phyloP scores from a whole-genome alignment of 805 yeast genomes.

The Cyberlindnera mycetangii region DNA sequence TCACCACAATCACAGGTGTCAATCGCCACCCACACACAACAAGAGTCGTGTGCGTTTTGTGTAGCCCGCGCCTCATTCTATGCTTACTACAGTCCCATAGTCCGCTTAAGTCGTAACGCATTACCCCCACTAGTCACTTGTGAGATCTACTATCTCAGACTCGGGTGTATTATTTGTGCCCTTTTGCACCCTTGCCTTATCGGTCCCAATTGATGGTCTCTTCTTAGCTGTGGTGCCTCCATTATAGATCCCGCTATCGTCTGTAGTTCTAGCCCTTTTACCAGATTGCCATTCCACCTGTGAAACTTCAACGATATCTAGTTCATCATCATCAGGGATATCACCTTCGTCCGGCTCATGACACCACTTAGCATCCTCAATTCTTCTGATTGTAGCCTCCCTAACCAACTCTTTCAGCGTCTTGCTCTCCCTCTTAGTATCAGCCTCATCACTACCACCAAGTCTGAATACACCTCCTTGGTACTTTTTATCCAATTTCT shows the following conservation, averaged over 20 bases:
- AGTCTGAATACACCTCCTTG: conserved; percentile 18
- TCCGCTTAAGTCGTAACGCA: too few species aligned
- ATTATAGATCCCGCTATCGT: background rate
- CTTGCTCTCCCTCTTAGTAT: conserved; percentile 4
- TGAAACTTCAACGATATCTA: conserved; percentile 29
- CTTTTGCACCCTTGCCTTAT: background rate
- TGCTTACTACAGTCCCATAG: too few species aligned
- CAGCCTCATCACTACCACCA: conserved; percentile 2
- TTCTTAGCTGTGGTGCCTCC: background rate
- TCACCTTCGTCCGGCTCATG: conserved; percentile 29
- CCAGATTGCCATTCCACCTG: conserved; percentile 3
- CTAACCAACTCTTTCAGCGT: conserved; percentile 43
- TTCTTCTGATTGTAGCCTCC: conserved; percentile 63
- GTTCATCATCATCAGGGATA: conserved; percentile 44
- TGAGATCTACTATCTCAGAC: conserved; percentile 8
- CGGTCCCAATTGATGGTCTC: background rate
- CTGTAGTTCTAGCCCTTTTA: background rate
- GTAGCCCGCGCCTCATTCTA: too few species aligned
- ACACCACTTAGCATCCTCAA: conserved; percentile 52
- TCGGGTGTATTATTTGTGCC: background rate
- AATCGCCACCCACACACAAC: too few species aligned
- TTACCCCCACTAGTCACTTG: conserved; percentile 3
- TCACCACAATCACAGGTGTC: too few species aligned
- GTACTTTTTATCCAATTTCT: conserved; percentile 33
- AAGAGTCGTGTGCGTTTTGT: too few species aligned